Base-by-base conservation (phyloP, 352 stramenopile species). In the Phytopythium delawarense region DNA sequence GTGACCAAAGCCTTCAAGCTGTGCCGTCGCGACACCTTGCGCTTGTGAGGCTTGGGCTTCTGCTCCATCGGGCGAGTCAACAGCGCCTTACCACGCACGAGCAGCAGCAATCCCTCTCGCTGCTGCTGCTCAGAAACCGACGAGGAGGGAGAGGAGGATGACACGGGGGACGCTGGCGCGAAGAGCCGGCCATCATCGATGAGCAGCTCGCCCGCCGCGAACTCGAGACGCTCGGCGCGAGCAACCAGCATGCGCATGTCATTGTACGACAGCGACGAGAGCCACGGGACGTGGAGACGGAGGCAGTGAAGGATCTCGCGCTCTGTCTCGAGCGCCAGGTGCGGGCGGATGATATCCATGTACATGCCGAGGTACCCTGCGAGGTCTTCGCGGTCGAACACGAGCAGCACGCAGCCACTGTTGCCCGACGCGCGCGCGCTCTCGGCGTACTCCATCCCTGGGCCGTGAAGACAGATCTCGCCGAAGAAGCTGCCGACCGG, bases 291-390 rank as follows among this genome's bases (percentile, higher is more conserved):
- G 53, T 71, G 59, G 18, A 67, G 35, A 0, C 78, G 78, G 32
- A 84, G 71, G 32, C 58, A 70, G 23, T 75, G 62, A 13, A 91
- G 70, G 11, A 86, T 44, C 57, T 89, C 76, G 21, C 78, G 84
- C 57, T 76, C 67, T 16, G 57, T 70, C 59, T 87, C 78, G 50
- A 87, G 79, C 11, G 57, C 63, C n/a, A 91, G 51, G 35, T 91
- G 80, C 23, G 80, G 71, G 4, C 63, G 70, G 51, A 91, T 74
- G 32, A 89, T 77, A 57, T 90, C 79, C 70, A 91, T 81, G 58
- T 91, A 89, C 58, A 78, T 72, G 15, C 70, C 68, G 9, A 89
- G 70, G 56, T 89, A 91, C 2, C 77, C 75, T 48, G 69, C 79
- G 8, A 91, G 44, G 59, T 89, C 78, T 13, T 85, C 73, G 42